Evolutionary conservation across 257 asterid genomes (phyloP), one percentile per base, ranked within the genome.

Genomic region (Solanum infundibuliforme): DNA sequence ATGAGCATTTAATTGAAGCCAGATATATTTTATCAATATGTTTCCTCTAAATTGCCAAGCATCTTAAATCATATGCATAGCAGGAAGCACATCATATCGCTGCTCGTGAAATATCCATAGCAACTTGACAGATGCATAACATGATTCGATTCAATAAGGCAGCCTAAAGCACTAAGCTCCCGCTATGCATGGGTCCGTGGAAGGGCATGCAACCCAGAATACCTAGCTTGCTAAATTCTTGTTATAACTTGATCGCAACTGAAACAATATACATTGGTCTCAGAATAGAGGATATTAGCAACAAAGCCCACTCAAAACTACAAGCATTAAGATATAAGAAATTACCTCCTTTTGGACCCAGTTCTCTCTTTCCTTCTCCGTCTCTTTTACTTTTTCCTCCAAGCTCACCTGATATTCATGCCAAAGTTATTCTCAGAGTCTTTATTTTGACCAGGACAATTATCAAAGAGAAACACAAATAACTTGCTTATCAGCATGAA

Each of bases 281-380:
- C 65, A n/a, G n/a, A 79, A 79, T 25, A 41, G 38, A 16, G 38
- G 35, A 41, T 7, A 41, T 25, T 76, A 77, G 62, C 84, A 77
- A 41, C 60, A 77, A 77, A 77, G 60, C 23, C 65, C 25, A 9
- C 84, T 25, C 18, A 75, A 89, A 74, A 46, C 72, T 25, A 84
- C 31, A 21, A 2, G 84, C 66, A 62, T 88, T 48, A 68, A 86
- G 88, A 89, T 27, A 60, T 72, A 83, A 88, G 77, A 62, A 86
- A 52, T 87, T 89, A 95, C 98, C 98, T 94, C 96, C 91, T 92
- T 93, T 83, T 90, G 90, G 86, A 89, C 74, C 95, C 93, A 93
- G 71, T 89, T 87, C 82, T 92, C 93, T 89, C 90, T 92, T 74
- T 94, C 98, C 87, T 81, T 88, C 75, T 94, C 98, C 93, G 92